Base-by-base conservation (phyloP, 257 asterid species). In the Leonotis leonurus region DNA sequence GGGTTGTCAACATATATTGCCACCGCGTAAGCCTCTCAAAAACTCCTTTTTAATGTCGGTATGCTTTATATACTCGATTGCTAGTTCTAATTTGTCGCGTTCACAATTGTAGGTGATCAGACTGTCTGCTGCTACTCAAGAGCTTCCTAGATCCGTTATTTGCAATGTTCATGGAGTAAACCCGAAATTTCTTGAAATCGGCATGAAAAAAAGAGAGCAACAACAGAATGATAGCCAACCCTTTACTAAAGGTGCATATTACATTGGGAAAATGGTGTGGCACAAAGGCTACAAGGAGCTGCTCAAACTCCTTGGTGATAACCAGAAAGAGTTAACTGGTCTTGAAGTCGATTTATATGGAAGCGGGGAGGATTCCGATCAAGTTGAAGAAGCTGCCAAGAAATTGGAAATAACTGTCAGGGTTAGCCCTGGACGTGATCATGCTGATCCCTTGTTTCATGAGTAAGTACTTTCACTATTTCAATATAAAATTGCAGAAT, bases 111-210 rank as follows among this genome's bases (percentile, higher is more conserved):
- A 92, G 99, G 99, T 93, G 65, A 93, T 89, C 68, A 81, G 99
- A 75, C 77, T 93, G 73, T 93, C 99, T 52, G 99, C 94, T 46
- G 99, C 99, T 22, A 93, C 99, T 49, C 99, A 93, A 82, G 95
- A 93, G 14, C 95, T 93, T 70, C 97, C 97, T 0, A 80, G 96
- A 68, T 93, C 99, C 33, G 77, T 87, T 56, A 68, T 93, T 68
- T 93, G 97, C 83, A 89, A 93, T 63, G 92, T 93, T 78, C 97
- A 89, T 46, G 99, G 99, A 29, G 99, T 93, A 36, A 93, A 89
- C 68, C 99, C 99, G 0, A 85, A 77, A 74, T 89, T 93, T 83
- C 92, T 93, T 26, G 84, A 89, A 45, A 85, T 87, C 69, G 99
- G 99, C 69, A 64, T 71, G 76, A 80, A 74, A 72, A 87, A 74